Conservation (phyloP, 192 early-diverging fungal species). For the Coemansia sp. region DNA sequence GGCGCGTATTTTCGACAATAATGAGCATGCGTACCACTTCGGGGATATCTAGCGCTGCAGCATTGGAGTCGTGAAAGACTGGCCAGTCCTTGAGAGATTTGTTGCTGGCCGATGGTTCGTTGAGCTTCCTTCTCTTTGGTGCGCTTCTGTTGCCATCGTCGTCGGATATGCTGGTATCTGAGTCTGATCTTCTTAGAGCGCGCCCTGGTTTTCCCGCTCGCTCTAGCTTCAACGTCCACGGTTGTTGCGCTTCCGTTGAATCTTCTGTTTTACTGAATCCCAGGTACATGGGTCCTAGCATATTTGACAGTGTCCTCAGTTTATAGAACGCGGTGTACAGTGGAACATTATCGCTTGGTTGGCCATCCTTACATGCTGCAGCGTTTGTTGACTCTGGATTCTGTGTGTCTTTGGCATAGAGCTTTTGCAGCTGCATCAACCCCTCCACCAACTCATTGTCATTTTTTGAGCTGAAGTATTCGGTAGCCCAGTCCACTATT, state of each 20-base stretch:
- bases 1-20: slow-evolving; percentile 35
- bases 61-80: neutral
- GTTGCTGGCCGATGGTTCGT: neutral
- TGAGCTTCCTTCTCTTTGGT: neutral
- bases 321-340: slow-evolving; percentile 26
- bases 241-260: slow-evolving; percentile 14
- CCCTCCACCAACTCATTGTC: slow-evolving; percentile 32
- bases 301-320: slow-evolving; percentile 13
- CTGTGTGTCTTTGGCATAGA: neutral
- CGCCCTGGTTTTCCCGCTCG: slow-evolving; percentile 9
- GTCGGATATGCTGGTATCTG: neutral
- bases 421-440: slow-evolving; percentile 21
- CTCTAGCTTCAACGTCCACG: slow-evolving; percentile 38
- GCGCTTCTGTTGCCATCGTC: neutral
- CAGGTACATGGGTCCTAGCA: slow-evolving; percentile 29
- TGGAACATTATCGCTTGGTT: slow-evolving; percentile 9
- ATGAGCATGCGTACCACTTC: slow-evolving; percentile 30
- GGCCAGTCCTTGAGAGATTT: neutral
- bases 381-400: neutral
- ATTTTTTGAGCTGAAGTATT: slow-evolving; percentile 39
- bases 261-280: slow-evolving; percentile 26
- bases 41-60: slow-evolving; percentile 20
- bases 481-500: slow-evolving; percentile 43
- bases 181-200: neutral
- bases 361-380: neutral